Evolutionary conservation across 2,329 filamentous ascomycete species (phyloP), one percentile per base, ranked within the genome.

Genomic region (Beauveria australis): DNA sequence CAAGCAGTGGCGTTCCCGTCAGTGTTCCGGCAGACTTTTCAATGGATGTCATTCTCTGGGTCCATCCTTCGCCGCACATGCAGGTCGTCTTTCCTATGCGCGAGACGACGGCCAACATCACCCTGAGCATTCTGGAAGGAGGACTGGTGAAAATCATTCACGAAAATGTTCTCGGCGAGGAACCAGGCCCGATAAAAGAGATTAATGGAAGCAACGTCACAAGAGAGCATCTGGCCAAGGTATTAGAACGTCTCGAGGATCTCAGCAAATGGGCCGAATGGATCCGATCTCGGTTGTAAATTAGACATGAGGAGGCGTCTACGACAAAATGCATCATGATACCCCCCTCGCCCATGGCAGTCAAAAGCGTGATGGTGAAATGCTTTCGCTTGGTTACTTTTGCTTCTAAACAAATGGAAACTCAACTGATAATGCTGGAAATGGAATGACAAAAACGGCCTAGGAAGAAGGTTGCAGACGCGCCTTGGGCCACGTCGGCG

Each of bases 71-170:
- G 8, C 78, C 79, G 5, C 76, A 77, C 30, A 70, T 85, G 18
- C 76, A 80, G 58, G 73, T 85, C 7, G 76, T 80, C 9, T 85
- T 85, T 64, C 81, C 82, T 1, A 81, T 84, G 65, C 71, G 71
- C 41, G 64, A 71, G 18, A 71, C 69, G 40, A 81, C 79, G 2
- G 81, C 79, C 5, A 80, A 80, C 62, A 73, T 89, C 26, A 78
- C 78, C 28, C 66, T 89, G 14, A 82, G 84, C 65, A 80, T 89
- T 19, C 76, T 81, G 22, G 75, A 80, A 41, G 85, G 87, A 60
- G 87, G 81, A 5, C 75, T 81, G 16, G 77, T 89, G 4, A 75
- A 81, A 19, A 75, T 89, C 41, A 72, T 79, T 3, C 79, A 82
- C 26, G 83, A 88, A 65, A 87, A 88, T 63, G 68, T 76, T 18